Percentiles rank a stretch among this genome's conserved stretches.
phyloP scores from a whole-genome alignment of 768 basidiomycete species.

The Hygrophoropsis aurantiaca region DNA sequence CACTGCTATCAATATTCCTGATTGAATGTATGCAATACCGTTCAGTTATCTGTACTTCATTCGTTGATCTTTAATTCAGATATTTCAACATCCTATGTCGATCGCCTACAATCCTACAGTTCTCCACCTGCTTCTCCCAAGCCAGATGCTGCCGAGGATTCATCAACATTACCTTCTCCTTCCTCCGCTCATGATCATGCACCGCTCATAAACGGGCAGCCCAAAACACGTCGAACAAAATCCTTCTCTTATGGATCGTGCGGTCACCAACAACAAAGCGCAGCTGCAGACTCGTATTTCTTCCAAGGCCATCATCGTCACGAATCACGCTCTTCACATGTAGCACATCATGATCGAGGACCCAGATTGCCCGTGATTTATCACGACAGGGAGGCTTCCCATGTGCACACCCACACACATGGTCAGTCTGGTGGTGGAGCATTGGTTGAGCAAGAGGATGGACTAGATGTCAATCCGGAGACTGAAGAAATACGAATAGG shows the following conservation, averaged over 20 bases:
- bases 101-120: constrained; percentile 61
- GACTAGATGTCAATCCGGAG: constrained; percentile 1
- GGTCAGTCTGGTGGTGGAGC: constrained; percentile 10
- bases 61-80: constrained; percentile 39
- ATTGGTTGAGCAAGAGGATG: constrained; percentile 1
- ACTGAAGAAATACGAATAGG: constrained; percentile 38
- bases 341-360: constrained; percentile 27
- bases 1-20: constrained; percentile 71
- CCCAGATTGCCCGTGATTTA: constrained; percentile 20
- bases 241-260: constrained; percentile 21
- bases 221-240: not conserved
- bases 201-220: constrained; percentile 14
- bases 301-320: constrained; percentile 38
- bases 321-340: constrained; percentile 26
- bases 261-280: not conserved
- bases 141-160: constrained; percentile 26
- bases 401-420: not conserved
- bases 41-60: not conserved
- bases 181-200: constrained; percentile 4
- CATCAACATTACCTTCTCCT: constrained; percentile 13
- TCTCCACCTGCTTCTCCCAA: constrained; percentile 47
- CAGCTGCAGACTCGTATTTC: constrained; percentile 11
- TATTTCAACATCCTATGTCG: constrained; percentile 72
- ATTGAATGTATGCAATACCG: constrained; percentile 64
- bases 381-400: not conserved